These are phyloP conservation scores for Arthrobotrys iridis DNA, from an alignment of 2,329 filamentous ascomycete genomes.

Conservation along the genomic window DNA sequence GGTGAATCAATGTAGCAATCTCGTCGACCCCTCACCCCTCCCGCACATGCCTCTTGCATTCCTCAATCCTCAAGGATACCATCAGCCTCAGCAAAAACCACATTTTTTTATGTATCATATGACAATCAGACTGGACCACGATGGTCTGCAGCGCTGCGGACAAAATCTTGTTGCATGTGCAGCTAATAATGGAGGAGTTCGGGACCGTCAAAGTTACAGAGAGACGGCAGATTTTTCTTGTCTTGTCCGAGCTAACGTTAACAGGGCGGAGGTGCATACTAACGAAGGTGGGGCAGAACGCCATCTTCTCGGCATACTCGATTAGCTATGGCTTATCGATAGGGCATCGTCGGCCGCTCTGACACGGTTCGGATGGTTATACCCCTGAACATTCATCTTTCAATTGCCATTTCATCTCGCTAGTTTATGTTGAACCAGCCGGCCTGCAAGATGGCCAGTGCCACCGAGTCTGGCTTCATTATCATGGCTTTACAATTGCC, in stretches of 20 bases:
- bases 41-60: constrained; percentile 9
- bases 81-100: constrained; percentile 6
- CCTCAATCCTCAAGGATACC: neutral
- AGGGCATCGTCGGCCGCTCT: constrained; percentile 14
- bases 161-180: constrained; percentile 29
- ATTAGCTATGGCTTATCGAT: constrained; percentile 41
- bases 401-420: neutral
- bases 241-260: constrained; percentile 9
- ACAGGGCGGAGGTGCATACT: constrained; percentile 30
- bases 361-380: constrained; percentile 13
- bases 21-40: constrained; percentile 13
- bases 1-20: constrained; percentile 13
- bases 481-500: constrained; percentile 2
- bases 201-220: constrained; percentile 14
- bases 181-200: constrained; percentile 40
- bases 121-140: constrained; percentile 34
- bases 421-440: constrained; percentile 2
- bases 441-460: constrained; percentile 8
- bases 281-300: constrained; percentile 37
- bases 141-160: constrained; percentile 18
- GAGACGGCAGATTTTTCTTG: constrained; percentile 41
- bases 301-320: constrained; percentile 19
- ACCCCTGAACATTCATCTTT: neutral
- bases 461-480: constrained; percentile 1
- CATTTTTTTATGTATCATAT: constrained; percentile 32